Evolutionary conservation across 352 stramenopile genomes (phyloP).

Genomic region (Pythium grandisporangium): DNA sequence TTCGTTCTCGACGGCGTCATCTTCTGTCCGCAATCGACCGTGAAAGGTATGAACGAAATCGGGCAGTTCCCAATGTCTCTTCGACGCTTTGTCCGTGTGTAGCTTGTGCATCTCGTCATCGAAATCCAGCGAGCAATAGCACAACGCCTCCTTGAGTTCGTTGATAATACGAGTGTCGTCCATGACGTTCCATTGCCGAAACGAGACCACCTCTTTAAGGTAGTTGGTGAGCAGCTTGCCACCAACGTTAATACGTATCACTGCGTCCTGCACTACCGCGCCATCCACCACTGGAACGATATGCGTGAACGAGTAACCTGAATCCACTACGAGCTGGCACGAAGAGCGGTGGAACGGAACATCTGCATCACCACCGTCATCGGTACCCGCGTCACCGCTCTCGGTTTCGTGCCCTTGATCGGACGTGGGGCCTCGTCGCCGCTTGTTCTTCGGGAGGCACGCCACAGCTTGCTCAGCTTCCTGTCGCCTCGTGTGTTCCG

Average conservation of each 20-base stretch:
- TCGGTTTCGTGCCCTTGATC: too few relatives aligned
- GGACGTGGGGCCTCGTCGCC: neutral
- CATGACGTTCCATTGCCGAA: conserved; percentile 96
- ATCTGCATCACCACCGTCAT: conserved; percentile 11
- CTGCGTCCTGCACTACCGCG: conserved; percentile 27
- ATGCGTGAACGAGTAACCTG: conserved; percentile 94
- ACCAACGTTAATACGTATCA: conserved; percentile 87
- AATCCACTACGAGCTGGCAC: conserved; percentile 86
- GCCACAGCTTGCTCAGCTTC: neutral
- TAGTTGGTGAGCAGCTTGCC: conserved; percentile 97
- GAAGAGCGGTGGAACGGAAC: conserved; percentile 39
- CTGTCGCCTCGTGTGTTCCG: conserved; percentile 18
- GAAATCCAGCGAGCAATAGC: conserved; percentile 87
- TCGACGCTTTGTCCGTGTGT: conserved; percentile 21
- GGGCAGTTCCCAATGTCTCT: conserved; percentile 68
- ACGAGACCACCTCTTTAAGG: conserved; percentile 94
- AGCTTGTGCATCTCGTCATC: conserved; percentile 51
- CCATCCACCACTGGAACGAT: conserved; percentile 87
- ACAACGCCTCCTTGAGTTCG: conserved; percentile 85
- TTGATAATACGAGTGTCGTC: conserved; percentile 74
- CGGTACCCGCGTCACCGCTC: neutral
- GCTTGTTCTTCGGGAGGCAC: conserved; percentile 4
- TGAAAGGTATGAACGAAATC: conserved; percentile 72
- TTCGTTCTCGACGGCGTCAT: neutral
- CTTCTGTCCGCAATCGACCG: conserved; percentile 20